A percentile compares a stretch with the other conserved stretches of the same genome.
These are phyloP conservation scores for Warburgia ugandensis DNA, from an alignment of 164 flowering plant species.

Conservation along the genomic window DNA sequence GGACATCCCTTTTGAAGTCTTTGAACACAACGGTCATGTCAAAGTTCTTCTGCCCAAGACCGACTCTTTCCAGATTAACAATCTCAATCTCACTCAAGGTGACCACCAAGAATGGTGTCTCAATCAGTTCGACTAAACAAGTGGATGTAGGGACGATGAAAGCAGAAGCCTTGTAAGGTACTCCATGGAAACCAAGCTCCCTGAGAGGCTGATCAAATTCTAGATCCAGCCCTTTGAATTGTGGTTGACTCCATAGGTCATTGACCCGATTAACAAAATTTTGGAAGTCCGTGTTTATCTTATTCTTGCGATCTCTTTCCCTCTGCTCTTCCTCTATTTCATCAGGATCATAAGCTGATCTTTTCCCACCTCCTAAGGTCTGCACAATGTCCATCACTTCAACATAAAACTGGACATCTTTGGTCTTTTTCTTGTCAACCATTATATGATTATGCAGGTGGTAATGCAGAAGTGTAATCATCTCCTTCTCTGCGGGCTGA, in stretches of 20 bases:
- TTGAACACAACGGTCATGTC: constrained; percentile 78
- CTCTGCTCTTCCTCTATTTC: constrained; percentile 83
- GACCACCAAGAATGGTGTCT: constrained; percentile 65
- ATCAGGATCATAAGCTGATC: constrained; percentile 83
- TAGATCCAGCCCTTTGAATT: constrained; percentile 44
- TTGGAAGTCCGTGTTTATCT: constrained; percentile 61
- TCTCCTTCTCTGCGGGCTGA: constrained; percentile 78
- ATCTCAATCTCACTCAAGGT: constrained; percentile 75
- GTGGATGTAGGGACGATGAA: constrained; percentile 78
- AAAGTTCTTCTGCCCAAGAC: constrained; percentile 77
- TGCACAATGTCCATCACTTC: constrained; percentile 91
- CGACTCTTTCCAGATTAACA: constrained; percentile 74
- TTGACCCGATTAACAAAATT: constrained; percentile 63
- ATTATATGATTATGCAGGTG: constrained; percentile 83
- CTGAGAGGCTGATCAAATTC: constrained; percentile 88
- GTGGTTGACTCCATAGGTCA: constrained; percentile 71
- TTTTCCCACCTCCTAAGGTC: constrained; percentile 64
- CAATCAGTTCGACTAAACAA: constrained; percentile 73
- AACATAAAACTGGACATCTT: constrained; percentile 74
- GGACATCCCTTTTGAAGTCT: constrained; percentile 75
- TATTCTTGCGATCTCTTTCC: constrained; percentile 70
- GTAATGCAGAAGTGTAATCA: constrained; percentile 69
- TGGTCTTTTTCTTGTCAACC: constrained; percentile 81
- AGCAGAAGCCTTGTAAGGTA: constrained; percentile 59
- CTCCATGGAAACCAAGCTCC: constrained; percentile 84